Base-by-base conservation (phyloP, 371 early-diverging fungal species). In the Dichotomocladium elegans region DNA sequence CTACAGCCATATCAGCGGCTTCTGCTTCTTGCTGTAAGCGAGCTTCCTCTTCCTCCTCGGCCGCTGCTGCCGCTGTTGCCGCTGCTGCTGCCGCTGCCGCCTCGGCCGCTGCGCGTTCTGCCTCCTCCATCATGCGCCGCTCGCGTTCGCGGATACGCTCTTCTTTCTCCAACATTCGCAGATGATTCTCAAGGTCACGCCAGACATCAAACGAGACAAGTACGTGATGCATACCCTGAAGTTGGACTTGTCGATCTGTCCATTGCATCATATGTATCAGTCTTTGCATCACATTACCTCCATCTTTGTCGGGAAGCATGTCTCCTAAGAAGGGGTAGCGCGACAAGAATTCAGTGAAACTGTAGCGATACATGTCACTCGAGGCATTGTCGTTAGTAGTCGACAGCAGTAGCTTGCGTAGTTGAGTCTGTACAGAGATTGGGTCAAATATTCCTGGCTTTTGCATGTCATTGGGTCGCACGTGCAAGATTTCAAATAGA, bases 131-230 rank as follows among this genome's bases (percentile, higher is more conserved):
- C 31, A 61, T 51, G 45, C 58, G 72, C 54, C 60, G 71, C 26
- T 56, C 56, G 9, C 49, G 30, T 41, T 56, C 48, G 24, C 74
- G 68, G 9, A 65, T 35, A 1, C 82, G 64, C 11, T 77, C 77
- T 22, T 83, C 87, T 47, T 88, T 87, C 66, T 94, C 91, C 42
- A 79, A 63, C 0, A 74, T 64, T 0, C 90, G 70, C 26, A 92
- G 63, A 47, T 85, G 83, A 33, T 88, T 85, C 43, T 94, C 94
- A 21, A 92, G 56, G 43, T 78, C 77, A 37, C 80, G 79, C 90
- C 90, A 91, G 15, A 82, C 81, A 33, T 74, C 77, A 50, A 88
- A 87, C 0, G 79, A 62, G 28, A 90, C 60, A 70, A 83, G 88
- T 9, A 89, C 70, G 8, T 37, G 37, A 30, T 66, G 65, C 6